Percentiles rank a stretch among this genome's conserved stretches.
Evolutionary conservation across 1,139 yeast species (phyloP).

Genomic region (Scheffersomyces insectosa): DNA sequence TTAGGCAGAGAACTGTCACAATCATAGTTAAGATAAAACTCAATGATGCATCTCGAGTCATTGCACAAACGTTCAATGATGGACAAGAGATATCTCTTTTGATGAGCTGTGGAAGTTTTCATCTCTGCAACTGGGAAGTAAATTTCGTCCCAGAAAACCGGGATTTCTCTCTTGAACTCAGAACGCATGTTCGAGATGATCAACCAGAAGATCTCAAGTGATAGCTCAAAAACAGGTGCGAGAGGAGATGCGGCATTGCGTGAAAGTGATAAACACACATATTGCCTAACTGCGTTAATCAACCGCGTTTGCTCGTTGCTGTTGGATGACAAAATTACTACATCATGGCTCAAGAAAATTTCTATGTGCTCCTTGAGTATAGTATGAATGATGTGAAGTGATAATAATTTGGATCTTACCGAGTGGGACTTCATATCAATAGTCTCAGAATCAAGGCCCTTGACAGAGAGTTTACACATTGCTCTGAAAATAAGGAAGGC

Average conservation of each 20-base stretch:
- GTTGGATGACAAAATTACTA: slow-evolving; percentile 58
- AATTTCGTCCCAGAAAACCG: slow-evolving; percentile 89
- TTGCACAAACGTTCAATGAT: slow-evolving; percentile 78
- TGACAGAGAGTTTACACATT: slow-evolving; percentile 89
- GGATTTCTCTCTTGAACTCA: slow-evolving; percentile 88
- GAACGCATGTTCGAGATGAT: slow-evolving; percentile 79
- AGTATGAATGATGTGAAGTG: slow-evolving; percentile 85
- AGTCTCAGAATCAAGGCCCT: slow-evolving; percentile 67
- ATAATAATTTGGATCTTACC: slow-evolving; percentile 84
- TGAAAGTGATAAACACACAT: slow-evolving; percentile 77
- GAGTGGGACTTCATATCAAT: slow-evolving; percentile 89
- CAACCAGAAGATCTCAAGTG: slow-evolving; percentile 92
- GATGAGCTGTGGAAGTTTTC: slow-evolving; percentile 89
- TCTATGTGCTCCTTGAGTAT: slow-evolving; percentile 84
- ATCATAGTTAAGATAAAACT: slow-evolving; percentile 91
- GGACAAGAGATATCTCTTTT: slow-evolving; percentile 80
- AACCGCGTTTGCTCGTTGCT: slow-evolving; percentile 64
- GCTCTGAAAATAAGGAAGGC: slow-evolving; percentile 92
- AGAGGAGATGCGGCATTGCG: slow-evolving; percentile 92
- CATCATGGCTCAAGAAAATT: slow-evolving; percentile 67
- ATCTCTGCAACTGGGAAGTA: slow-evolving; percentile 93
- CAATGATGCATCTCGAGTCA: slow-evolving; percentile 89
- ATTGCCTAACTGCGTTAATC: slow-evolving; percentile 81
- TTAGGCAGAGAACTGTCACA: slow-evolving; percentile 86
- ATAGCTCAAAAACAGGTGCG: slow-evolving; percentile 89